A percentile compares a stretch with the other conserved stretches of the same genome.
Conservation (phyloP, 2,329 filamentous ascomycete species). For the Whalleya microplaca region DNA sequence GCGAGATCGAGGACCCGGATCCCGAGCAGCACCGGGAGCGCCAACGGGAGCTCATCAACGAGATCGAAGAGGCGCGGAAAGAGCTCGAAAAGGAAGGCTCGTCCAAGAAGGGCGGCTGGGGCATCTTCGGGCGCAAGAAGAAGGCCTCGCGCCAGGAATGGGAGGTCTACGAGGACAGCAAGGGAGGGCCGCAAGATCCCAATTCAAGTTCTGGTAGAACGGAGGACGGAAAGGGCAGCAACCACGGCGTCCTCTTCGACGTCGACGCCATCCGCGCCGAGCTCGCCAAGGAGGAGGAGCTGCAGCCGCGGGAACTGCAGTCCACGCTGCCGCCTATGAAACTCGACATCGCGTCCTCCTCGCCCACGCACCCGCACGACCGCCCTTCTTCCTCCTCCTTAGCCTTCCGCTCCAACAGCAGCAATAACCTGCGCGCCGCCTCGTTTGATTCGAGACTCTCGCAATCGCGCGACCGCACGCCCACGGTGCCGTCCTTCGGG, state of each 20-base stretch:
- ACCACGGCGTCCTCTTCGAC: constrained; percentile 81
- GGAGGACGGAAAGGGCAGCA: constrained; percentile 55
- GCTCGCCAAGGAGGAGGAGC: constrained; percentile 67
- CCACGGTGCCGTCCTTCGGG: constrained; percentile 32
- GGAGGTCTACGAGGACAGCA: constrained; percentile 86
- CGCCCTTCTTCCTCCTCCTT: no score
- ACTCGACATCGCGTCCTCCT: constrained; percentile 58
- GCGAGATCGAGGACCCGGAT: constrained; percentile 95
- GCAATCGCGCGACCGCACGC: constrained; percentile 33
- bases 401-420: constrained; percentile 39
- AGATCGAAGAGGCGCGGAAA: constrained; percentile 92
- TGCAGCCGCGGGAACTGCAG: constrained; percentile 78
- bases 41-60: constrained; percentile 91
- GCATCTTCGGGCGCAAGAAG: constrained; percentile 83
- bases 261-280: constrained; percentile 91
- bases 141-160: constrained; percentile 82
- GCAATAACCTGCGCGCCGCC: constrained; percentile 12
- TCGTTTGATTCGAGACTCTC: constrained; percentile 29
- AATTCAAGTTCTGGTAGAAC: no score
- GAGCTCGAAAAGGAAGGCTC: constrained; percentile 81
- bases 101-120: constrained; percentile 57
- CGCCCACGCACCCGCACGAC: constrained; percentile 38
- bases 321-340: constrained; percentile 91
- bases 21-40: constrained; percentile 88
- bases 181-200: constrained; percentile 41